phyloP scores from a whole-genome alignment of 306 rosid species.

The Ceratonia siliqua region DNA sequence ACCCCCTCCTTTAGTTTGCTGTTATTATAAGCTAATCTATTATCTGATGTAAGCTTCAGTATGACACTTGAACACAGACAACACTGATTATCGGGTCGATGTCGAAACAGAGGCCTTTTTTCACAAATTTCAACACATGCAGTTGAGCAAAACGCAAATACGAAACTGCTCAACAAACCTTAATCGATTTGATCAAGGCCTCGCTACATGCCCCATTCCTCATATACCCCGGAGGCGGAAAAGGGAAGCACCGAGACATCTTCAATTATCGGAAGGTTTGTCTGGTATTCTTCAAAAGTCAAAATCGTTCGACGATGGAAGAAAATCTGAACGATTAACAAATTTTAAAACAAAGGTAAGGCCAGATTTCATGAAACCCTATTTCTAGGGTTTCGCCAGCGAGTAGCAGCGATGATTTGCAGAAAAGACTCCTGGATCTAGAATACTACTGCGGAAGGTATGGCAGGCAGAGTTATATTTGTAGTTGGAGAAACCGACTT shows the following conservation, averaged over 20 bases:
- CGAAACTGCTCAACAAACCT: slow-evolving; percentile 91
- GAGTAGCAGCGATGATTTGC: background rate
- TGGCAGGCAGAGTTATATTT: background rate
- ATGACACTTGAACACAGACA: background rate
- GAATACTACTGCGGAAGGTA: background rate
- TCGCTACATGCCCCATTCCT: slow-evolving; percentile 49
- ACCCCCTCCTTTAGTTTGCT: background rate
- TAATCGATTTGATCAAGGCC: slow-evolving; percentile 83
- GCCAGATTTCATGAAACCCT: background rate
- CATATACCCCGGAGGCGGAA: slow-evolving; percentile 56
- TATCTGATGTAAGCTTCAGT: background rate
- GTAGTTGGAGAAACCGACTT: background rate
- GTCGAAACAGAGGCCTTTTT: slow-evolving; percentile 32
- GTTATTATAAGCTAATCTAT: background rate
- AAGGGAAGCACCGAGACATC: slow-evolving; percentile 86
- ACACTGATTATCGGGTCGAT: background rate
- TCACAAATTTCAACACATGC: slow-evolving; percentile 31
- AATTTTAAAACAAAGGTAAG: background rate
- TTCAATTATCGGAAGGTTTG: slow-evolving; percentile 3
- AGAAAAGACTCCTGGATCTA: background rate
- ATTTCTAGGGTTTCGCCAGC: background rate
- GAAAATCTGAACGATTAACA: background rate
- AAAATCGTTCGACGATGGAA: background rate
- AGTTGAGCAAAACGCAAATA: slow-evolving; percentile 70
- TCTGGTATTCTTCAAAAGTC: background rate